A percentile compares a stretch with the other conserved stretches of the same genome.
These are phyloP conservation scores for Hymenoscyphus salicellus DNA, from an alignment of 2,329 filamentous ascomycete genomes.

Conservation along the genomic window DNA sequence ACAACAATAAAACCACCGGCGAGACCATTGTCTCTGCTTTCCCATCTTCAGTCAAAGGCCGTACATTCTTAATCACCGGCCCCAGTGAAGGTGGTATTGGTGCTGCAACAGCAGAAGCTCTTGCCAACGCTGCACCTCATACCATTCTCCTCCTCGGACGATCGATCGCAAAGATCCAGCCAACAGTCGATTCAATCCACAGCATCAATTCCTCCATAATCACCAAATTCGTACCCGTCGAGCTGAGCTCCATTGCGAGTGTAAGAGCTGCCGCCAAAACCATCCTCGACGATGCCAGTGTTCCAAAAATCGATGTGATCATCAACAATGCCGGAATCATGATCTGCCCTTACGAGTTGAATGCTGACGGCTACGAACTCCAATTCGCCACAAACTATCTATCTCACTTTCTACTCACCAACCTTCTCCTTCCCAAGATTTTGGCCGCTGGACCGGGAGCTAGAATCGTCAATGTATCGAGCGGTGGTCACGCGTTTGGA, in stretches of 20 bases:
- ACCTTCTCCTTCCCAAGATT: conserved; percentile 40
- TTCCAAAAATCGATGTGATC: conserved; percentile 40
- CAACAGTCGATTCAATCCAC: conserved; percentile 21
- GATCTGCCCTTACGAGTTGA: conserved; percentile 23
- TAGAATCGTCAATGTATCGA: conserved; percentile 29
- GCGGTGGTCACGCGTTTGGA: conserved; percentile 37
- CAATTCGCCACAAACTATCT: conserved; percentile 55
- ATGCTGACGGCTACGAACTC: conserved; percentile 47
- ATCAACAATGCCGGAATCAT: conserved; percentile 41
- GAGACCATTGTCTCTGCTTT: conserved; percentile 19
- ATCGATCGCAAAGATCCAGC: conserved; percentile 21
- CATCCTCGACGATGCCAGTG: conserved; percentile 33
- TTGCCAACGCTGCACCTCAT: conserved; percentile 8
- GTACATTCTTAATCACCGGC: conserved; percentile 25
- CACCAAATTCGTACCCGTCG: conserved; percentile 22
- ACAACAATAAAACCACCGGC: conserved; percentile 14
- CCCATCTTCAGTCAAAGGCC: conserved; percentile 15
- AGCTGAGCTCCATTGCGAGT: conserved; percentile 41
- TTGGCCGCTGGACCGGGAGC: conserved; percentile 8
- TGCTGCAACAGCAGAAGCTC: conserved; percentile 20
- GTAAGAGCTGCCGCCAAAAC: not conserved
- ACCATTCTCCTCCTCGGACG: not conserved
- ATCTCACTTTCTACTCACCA: conserved; percentile 52
- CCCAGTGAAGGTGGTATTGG: conserved; percentile 21
- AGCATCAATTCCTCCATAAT: conserved; percentile 15